A percentile compares a stretch with the other conserved stretches of the same genome.
Conservation (phyloP, 148 eudicot genomes). For the Chenopodium quinoa region DNA sequence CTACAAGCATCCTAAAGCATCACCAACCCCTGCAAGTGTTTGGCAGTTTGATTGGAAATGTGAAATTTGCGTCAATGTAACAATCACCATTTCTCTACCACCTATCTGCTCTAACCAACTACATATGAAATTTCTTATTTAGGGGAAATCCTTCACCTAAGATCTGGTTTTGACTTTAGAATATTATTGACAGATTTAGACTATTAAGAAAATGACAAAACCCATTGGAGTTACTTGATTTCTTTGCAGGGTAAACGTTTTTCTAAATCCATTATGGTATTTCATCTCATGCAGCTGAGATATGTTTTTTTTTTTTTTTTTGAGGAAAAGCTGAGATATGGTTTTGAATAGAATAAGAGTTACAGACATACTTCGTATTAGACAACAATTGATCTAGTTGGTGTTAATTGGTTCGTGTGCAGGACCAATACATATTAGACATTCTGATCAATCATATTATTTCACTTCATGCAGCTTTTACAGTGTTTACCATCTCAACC, state of each 20-base stretch:
- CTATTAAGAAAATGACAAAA: no score
- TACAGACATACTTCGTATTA: no score
- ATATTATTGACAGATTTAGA: no score
- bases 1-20: neutral
- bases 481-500: neutral
- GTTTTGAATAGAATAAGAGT: no score
- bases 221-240: no score
- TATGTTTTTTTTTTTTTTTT: no score
- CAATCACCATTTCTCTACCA: neutral
- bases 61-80: neutral
- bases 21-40: neutral
- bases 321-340: no score
- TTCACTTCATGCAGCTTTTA: neutral
- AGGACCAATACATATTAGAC: neutral
- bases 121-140: neutral
- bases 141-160: neutral
- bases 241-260: no score
- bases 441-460: neutral
- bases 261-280: no score
- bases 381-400: no score
- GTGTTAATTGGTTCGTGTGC: neutral
- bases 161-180: no score
- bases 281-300: no score
- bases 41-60: neutral
- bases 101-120: neutral